Conservation (phyloP, 352 stramenopile genomes). For the Phytopythium cucurbitacearum region DNA sequence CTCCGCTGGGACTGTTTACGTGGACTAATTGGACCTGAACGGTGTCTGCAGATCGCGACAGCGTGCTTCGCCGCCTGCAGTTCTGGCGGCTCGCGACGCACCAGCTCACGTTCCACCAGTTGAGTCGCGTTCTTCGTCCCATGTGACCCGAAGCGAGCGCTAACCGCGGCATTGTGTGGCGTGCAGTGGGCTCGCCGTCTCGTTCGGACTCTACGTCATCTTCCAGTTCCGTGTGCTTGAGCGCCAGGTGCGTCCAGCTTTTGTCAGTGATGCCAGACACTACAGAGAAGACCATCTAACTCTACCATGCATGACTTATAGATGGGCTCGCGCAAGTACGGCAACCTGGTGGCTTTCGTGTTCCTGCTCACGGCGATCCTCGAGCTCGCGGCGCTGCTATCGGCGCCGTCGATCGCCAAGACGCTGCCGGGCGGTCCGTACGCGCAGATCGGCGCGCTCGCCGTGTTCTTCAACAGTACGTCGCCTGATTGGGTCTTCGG, state of each 20-base stretch:
- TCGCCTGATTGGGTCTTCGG: constrained; percentile 1
- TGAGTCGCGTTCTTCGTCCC: constrained; percentile 4
- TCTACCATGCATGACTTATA: constrained; percentile 10
- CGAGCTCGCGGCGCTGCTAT: constrained; percentile 41
- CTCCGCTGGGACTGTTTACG: background rate
- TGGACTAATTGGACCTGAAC: background rate
- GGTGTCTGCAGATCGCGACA: constrained; percentile 40
- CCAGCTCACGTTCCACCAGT: constrained; percentile 79
- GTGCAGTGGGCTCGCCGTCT: constrained; percentile 63
- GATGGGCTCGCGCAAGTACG: constrained; percentile 86
- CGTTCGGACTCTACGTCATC: constrained; percentile 78
- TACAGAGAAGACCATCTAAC: background rate
- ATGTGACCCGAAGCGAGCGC: background rate
- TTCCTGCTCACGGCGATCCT: constrained; percentile 42
- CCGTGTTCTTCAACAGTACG: constrained; percentile 78
- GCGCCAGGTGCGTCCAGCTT: constrained; percentile 30
- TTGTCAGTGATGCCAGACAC: background rate
- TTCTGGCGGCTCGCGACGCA: constrained; percentile 68
- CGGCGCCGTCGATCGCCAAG: constrained; percentile 28
- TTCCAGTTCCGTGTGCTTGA: constrained; percentile 86
- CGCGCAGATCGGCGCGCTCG: constrained; percentile 61
- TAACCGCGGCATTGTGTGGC: constrained; percentile 7
- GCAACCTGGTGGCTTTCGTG: constrained; percentile 67
- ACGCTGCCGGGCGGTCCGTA: constrained; percentile 63
- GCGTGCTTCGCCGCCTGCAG: constrained; percentile 49